Evolutionary conservation across 192 early-diverging fungal genomes (phyloP).

Genomic region (Globomyces pollinis-pini): DNA sequence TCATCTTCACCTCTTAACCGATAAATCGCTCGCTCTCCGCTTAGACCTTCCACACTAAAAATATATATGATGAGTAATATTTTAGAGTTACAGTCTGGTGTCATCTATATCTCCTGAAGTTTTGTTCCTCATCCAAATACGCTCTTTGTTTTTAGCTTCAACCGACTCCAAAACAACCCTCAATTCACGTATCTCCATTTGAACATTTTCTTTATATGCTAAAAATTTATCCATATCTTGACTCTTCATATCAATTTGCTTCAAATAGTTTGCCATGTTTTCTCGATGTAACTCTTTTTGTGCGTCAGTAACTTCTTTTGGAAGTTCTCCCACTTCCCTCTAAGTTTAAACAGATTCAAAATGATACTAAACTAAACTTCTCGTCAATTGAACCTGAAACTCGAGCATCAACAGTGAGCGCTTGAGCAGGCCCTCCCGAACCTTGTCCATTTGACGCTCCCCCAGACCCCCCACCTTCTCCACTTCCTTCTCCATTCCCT

Average conservation of each 20-base stretch:
- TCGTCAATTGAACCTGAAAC: not conserved
- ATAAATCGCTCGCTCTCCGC: constrained; percentile 69
- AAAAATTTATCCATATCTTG: constrained; percentile 45
- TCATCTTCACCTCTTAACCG: constrained; percentile 70
- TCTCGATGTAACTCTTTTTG: constrained; percentile 61
- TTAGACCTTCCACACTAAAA: constrained; percentile 51
- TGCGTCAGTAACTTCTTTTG: constrained; percentile 31
- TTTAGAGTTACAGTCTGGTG: constrained; percentile 53
- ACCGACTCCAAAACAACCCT: constrained; percentile 68
- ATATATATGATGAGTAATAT: not conserved
- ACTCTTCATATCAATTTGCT: constrained; percentile 64
- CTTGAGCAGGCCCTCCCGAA: not conserved
- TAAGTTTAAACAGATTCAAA: not conserved
- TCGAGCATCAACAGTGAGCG: not conserved
- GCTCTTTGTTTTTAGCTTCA: constrained; percentile 73
- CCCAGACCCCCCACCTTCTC: not conserved
- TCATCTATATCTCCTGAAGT: constrained; percentile 75
- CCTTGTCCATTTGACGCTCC: not conserved
- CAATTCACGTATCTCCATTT: constrained; percentile 64
- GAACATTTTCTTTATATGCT: constrained; percentile 40
- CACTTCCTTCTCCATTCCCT: not conserved
- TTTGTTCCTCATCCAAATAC: constrained; percentile 75
- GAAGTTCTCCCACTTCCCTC: constrained; percentile 18
- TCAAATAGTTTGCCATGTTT: constrained; percentile 56
- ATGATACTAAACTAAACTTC: not conserved